Conservation (phyloP, 345 rosid species). For the Linum trigynum region DNA sequence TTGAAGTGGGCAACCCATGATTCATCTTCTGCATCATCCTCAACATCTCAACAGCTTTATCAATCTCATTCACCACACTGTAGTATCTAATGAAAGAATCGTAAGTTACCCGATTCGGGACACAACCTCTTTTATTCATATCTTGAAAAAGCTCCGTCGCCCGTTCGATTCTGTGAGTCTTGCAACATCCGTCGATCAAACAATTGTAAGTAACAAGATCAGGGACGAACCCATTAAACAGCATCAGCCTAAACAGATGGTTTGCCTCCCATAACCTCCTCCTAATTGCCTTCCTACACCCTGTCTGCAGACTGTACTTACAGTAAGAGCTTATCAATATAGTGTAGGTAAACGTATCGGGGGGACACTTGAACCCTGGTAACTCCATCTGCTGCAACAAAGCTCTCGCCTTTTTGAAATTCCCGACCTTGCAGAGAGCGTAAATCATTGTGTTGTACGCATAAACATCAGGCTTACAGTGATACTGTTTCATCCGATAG, state of each 20-base stretch:
- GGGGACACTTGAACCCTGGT: conserved; percentile 69
- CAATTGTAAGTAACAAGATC: conserved; percentile 83
- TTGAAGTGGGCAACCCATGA: conserved; percentile 53
- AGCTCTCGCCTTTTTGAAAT: conserved; percentile 67
- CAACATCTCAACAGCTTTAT: conserved; percentile 63
- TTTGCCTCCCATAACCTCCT: conserved; percentile 88
- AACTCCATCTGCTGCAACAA: conserved; percentile 76
- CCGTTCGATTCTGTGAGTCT: conserved; percentile 60
- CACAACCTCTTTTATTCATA: conserved; percentile 61
- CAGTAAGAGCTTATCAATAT: conserved; percentile 70
- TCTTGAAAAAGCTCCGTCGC: conserved; percentile 69
- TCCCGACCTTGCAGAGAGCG: conserved; percentile 69
- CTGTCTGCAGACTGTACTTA: conserved; percentile 66
- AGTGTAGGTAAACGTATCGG: conserved; percentile 60
- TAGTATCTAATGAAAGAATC: conserved; percentile 74
- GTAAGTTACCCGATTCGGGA: conserved; percentile 61
- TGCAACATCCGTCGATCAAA: conserved; percentile 82
- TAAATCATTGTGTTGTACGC: conserved; percentile 62
- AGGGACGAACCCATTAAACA: conserved; percentile 65
- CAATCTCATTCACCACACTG: conserved; percentile 66
- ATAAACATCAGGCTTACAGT: conserved; percentile 66
- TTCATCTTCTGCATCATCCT: conserved; percentile 59
- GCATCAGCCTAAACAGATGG: conserved; percentile 71
- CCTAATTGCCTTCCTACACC: conserved; percentile 66
- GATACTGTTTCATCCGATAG: conserved; percentile 65